Evolutionary conservation across 768 basidiomycete species (phyloP).

Genomic region (Russula vinacea): DNA sequence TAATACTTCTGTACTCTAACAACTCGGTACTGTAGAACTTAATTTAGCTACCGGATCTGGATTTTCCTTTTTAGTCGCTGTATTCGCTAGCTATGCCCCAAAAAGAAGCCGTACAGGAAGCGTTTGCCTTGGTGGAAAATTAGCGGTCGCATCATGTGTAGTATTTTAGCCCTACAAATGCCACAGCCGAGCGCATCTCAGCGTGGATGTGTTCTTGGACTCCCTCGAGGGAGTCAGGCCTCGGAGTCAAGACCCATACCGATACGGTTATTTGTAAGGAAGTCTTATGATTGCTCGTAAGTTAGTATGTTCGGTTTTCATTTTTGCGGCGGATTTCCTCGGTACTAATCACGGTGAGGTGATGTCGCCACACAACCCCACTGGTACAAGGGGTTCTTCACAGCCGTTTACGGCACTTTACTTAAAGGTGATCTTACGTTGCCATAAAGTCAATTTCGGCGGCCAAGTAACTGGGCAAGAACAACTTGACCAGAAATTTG

Average conservation of each 20-base stretch:
- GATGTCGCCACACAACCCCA: neutral
- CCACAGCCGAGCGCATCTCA: neutral
- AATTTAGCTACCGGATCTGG: constrained; percentile 2
- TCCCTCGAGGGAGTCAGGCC: too few species aligned
- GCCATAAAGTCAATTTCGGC: too few species aligned
- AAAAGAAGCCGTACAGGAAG: neutral
- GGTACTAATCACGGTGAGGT: neutral
- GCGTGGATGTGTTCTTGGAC: neutral
- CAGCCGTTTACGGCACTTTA: too few species aligned
- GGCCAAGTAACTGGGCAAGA: too few species aligned
- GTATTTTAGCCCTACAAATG: neutral
- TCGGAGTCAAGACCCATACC: too few species aligned
- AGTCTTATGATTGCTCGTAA: too few species aligned
- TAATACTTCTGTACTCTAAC: constrained; percentile 15
- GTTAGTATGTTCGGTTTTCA: neutral
- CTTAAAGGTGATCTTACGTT: too few species aligned
- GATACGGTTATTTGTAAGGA: too few species aligned
- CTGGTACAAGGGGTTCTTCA: neutral
- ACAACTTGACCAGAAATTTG: too few species aligned
- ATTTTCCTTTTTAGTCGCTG: neutral
- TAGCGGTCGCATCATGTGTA: neutral
- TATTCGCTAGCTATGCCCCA: neutral
- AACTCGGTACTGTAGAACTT: constrained; percentile 2
- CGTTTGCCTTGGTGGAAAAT: neutral
- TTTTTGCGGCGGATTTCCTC: neutral